Conservation (phyloP, 2,329 filamentous ascomycete species). For the Triangularia verruculosa region DNA sequence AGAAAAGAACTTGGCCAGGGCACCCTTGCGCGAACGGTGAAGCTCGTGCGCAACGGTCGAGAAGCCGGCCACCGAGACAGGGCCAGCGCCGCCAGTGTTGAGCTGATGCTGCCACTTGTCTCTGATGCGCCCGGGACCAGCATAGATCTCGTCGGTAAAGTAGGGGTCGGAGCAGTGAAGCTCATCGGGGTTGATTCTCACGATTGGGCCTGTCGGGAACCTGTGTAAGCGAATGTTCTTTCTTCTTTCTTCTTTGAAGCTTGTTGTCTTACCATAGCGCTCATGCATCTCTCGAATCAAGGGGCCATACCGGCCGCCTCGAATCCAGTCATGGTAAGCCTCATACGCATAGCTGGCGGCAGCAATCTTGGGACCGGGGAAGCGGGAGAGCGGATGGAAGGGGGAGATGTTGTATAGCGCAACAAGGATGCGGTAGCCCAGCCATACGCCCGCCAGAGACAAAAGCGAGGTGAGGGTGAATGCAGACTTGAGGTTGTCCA, state of each 20-base stretch:
- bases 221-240: background rate
- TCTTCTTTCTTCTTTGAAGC: background rate
- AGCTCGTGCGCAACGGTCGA: slow-evolving; percentile 32
- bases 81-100: slow-evolving; percentile 25
- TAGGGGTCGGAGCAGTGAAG: slow-evolving; percentile 37
- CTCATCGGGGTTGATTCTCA: slow-evolving; percentile 40
- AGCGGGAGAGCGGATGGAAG: slow-evolving; percentile 37
- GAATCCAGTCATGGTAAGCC: slow-evolving; percentile 38
- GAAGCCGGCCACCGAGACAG: slow-evolving; percentile 26
- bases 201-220: slow-evolving; percentile 30
- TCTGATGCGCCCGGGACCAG: slow-evolving; percentile 27
- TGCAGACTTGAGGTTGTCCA: background rate
- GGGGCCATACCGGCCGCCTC: slow-evolving; percentile 35
- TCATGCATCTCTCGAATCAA: slow-evolving; percentile 38
- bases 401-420: slow-evolving; percentile 39
- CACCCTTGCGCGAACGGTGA: slow-evolving; percentile 33
- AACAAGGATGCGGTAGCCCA: slow-evolving; percentile 31
- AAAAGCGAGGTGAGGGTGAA: slow-evolving; percentile 13
- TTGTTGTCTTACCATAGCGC: slow-evolving; percentile 33
- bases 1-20: slow-evolving; percentile 36
- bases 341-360: slow-evolving; percentile 38
- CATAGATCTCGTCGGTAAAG: slow-evolving; percentile 40
- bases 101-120: slow-evolving; percentile 28
- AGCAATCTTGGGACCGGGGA: slow-evolving; percentile 39
- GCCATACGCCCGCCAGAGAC: slow-evolving; percentile 29